Conservation (phyloP, 305 asterid genomes). For the Solanum hybrid region DNA sequence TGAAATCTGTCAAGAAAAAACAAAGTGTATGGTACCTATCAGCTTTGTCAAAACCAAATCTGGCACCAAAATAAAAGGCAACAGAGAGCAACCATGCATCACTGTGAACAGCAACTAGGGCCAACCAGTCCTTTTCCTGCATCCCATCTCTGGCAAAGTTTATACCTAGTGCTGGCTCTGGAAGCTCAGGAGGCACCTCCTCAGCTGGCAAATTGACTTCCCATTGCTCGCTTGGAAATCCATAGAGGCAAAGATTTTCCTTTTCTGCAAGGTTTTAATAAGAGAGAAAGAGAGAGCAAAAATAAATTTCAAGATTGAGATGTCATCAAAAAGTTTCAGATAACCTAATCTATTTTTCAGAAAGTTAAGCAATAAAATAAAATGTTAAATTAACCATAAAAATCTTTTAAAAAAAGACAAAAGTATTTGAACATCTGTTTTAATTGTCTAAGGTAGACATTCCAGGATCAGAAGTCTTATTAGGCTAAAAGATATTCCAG, state of each 20-base stretch:
- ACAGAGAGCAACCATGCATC: neutral
- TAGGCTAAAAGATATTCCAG: neutral
- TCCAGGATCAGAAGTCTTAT: neutral
- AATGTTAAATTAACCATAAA: neutral
- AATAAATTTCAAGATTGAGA: neutral
- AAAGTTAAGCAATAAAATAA: neutral
- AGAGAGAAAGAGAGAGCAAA: neutral
- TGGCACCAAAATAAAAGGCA: neutral
- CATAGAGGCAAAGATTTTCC: slow-evolving; percentile 48
- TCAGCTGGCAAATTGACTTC: slow-evolving; percentile 43
- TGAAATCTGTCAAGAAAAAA: slow-evolving; percentile 2
- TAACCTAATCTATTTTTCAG: neutral
- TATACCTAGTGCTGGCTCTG: slow-evolving; percentile 47
- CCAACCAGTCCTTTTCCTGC: neutral
- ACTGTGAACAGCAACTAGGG: neutral
- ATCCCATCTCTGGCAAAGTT: slow-evolving; percentile 10
- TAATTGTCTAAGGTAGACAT: neutral
- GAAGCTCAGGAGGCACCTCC: slow-evolving; percentile 49
- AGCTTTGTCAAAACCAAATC: neutral
- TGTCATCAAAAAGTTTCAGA: neutral
- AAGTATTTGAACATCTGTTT: neutral
- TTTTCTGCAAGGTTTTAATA: slow-evolving; percentile 23
- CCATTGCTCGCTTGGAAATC: slow-evolving; percentile 37
- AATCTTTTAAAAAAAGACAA: neutral
- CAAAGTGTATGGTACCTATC: neutral